Conservation (phyloP, 352 stramenopile species). For the Globisporangium viniferum region DNA sequence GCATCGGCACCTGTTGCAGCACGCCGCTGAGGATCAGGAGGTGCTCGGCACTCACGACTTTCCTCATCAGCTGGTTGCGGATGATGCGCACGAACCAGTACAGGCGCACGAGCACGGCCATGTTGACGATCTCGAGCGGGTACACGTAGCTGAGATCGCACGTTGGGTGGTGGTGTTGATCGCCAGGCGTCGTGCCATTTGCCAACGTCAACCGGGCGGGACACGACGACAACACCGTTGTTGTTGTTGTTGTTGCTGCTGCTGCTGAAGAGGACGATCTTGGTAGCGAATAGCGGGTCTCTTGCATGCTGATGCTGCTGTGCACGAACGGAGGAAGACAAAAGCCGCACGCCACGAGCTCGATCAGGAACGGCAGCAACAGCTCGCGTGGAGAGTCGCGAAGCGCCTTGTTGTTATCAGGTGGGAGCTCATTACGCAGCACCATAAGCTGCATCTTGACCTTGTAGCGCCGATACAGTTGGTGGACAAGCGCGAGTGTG, state of each 20-base stretch:
- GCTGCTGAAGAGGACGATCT: slow-evolving; percentile 1
- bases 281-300: slow-evolving; percentile 41
- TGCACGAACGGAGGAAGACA: slow-evolving; percentile 57
- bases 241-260: not conserved
- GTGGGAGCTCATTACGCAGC: slow-evolving; percentile 45
- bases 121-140: slow-evolving; percentile 60
- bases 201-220: slow-evolving; percentile 18
- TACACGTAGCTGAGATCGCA: slow-evolving; percentile 53
- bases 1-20: slow-evolving; percentile 27
- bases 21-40: slow-evolving; percentile 26
- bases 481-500: slow-evolving; percentile 36
- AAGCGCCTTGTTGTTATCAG: slow-evolving; percentile 14
- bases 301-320: slow-evolving; percentile 33
- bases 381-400: slow-evolving; percentile 24
- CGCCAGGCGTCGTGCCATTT: not conserved
- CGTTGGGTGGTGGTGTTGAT: slow-evolving; percentile 1
- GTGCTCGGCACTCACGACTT: slow-evolving; percentile 30
- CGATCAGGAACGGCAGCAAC: slow-evolving; percentile 38
- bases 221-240: slow-evolving; percentile 13
- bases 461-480: slow-evolving; percentile 44
- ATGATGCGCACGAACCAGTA: slow-evolving; percentile 60
- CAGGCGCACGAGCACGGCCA: slow-evolving; percentile 50
- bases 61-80: slow-evolving; percentile 44
- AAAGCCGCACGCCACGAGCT: slow-evolving; percentile 36
- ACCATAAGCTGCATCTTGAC: slow-evolving; percentile 55